phyloP scores from a whole-genome alignment of 2,329 filamentous ascomycete genomes.

The Monosporascus sp. region DNA sequence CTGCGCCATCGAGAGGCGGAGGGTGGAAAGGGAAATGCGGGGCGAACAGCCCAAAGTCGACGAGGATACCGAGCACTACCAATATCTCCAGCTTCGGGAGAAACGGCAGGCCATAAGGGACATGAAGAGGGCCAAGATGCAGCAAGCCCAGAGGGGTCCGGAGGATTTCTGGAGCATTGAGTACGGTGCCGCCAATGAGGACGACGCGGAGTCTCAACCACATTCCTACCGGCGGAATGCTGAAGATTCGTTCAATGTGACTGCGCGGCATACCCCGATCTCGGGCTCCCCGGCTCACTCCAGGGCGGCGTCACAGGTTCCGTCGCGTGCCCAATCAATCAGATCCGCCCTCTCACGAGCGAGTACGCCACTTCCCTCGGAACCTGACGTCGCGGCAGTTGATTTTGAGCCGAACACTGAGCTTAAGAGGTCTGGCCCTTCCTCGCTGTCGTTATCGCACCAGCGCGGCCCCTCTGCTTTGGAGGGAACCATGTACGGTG shows the following conservation, averaged over 20 bases:
- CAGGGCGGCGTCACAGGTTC: constrained; percentile 39
- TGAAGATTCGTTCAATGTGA: constrained; percentile 11
- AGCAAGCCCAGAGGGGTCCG: constrained; percentile 43
- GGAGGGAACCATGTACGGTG: constrained; percentile 73
- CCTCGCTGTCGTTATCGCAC: constrained; percentile 48
- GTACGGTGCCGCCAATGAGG: constrained; percentile 59
- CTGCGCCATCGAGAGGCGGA: constrained; percentile 73
- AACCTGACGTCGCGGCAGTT: constrained; percentile 27
- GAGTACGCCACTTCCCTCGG: constrained; percentile 27
- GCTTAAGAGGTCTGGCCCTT: constrained; percentile 47
- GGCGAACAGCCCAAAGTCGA: constrained; percentile 49
- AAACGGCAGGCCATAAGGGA: constrained; percentile 54
- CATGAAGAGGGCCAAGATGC: constrained; percentile 50
- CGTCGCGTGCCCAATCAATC: constrained; percentile 43
- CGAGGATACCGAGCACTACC: constrained; percentile 55
- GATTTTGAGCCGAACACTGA: constrained; percentile 41
- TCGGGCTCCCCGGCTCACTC: constrained; percentile 19
- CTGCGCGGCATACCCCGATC: constrained; percentile 12
- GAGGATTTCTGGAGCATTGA: constrained; percentile 80
- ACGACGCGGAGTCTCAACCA: constrained; percentile 34
- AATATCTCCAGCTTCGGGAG: constrained; percentile 54
- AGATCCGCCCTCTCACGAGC: constrained; percentile 34
- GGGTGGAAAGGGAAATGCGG: constrained; percentile 67
- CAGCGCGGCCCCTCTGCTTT: constrained; percentile 53
- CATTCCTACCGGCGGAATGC: constrained; percentile 16